Percentiles rank a stretch among this genome's conserved stretches.
These are phyloP conservation scores for Rhizophlyctis rosea DNA, from an alignment of 192 early-diverging fungal species.

Conservation along the genomic window DNA sequence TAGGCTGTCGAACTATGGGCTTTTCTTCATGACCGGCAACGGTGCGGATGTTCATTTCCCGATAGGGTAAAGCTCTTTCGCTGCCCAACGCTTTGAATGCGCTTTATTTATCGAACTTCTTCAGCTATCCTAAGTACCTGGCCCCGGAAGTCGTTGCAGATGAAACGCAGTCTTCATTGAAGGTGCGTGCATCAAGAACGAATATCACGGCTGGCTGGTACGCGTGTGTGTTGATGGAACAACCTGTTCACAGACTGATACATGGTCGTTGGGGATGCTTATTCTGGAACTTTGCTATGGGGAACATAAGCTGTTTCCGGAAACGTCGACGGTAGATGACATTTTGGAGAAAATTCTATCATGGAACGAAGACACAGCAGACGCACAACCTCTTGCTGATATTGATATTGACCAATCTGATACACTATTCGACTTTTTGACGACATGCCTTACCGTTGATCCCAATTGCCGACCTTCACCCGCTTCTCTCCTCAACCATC, in stretches of 20 bases:
- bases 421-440: neutral
- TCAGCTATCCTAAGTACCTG: neutral
- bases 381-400: neutral
- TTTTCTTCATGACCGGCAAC: neutral
- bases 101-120: no score
- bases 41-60: neutral
- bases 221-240: no score
- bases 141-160: neutral
- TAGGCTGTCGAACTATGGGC: neutral
- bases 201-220: no score
- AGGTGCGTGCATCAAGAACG: no score
- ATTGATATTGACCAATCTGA: neutral
- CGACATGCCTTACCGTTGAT: neutral
- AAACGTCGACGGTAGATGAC: neutral
- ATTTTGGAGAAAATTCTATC: neutral
- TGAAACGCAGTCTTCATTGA: no score
- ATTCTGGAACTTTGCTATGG: neutral
- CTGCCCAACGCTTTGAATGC: no score
- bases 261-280: neutral
- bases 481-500: neutral
- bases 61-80: slow-evolving; percentile 3
- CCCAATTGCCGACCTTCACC: neutral
- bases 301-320: neutral
- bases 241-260: neutral
- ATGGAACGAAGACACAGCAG: neutral